Conservation (phyloP, 2,329 filamentous ascomycete genomes). For the Chaetomiaceae sp. region DNA sequence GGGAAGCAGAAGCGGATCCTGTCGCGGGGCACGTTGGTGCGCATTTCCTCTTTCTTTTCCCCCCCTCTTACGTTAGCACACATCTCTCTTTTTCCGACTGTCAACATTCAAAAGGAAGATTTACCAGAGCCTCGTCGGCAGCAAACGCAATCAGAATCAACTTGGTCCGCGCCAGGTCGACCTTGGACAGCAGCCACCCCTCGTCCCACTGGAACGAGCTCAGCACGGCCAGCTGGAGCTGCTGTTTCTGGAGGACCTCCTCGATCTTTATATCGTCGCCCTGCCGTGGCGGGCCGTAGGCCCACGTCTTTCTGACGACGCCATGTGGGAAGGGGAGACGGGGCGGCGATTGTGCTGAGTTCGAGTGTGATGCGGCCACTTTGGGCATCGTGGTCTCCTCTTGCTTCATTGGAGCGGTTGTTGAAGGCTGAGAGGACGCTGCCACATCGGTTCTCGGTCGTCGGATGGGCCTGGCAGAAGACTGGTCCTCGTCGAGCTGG, state of each 20-base stretch:
- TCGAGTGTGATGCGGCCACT: not conserved
- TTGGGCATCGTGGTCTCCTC: not conserved
- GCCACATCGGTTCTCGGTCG: constrained; percentile 5
- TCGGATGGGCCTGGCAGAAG: constrained; percentile 12
- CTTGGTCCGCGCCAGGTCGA: constrained; percentile 57
- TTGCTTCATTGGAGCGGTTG: not conserved
- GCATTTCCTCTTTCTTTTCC: constrained; percentile 46
- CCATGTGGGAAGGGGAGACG: constrained; percentile 52
- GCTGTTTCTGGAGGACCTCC: constrained; percentile 71
- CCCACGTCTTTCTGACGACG: constrained; percentile 77
- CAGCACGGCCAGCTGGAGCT: constrained; percentile 71
- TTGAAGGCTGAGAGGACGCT: not conserved
- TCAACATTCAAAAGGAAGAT: not conserved
- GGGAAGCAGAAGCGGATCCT: constrained; percentile 74
- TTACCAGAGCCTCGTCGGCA: constrained; percentile 48
- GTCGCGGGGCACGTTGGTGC: constrained; percentile 45
- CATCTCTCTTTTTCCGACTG: not conserved
- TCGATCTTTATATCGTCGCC: constrained; percentile 80
- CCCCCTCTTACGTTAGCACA: not conserved
- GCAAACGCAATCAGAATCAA: constrained; percentile 59
- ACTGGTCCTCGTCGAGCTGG: constrained; percentile 2
- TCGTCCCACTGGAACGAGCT: constrained; percentile 87
- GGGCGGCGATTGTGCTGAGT: not conserved
- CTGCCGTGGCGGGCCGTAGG: constrained; percentile 54
- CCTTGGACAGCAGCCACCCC: constrained; percentile 70